phyloP scores from a whole-genome alignment of 129 eudicot species.

The Flaveria trinervia region DNA sequence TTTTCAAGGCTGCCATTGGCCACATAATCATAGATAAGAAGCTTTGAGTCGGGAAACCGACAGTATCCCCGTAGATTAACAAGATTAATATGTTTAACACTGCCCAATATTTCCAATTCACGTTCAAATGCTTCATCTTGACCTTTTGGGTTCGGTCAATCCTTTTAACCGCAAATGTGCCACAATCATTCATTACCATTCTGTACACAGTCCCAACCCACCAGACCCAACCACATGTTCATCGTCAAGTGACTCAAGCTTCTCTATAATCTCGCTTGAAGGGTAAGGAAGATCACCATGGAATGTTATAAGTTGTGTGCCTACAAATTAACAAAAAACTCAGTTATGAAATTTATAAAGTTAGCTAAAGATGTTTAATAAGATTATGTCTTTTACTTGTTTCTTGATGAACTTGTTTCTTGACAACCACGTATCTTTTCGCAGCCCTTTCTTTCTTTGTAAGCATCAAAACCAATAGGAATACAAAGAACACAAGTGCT shows the following conservation, averaged over 20 bases:
- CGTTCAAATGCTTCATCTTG: constrained; percentile 82
- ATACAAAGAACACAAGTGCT: constrained; percentile 52
- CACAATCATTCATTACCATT: constrained; percentile 99
- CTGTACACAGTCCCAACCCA: constrained; percentile 92
- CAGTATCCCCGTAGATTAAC: constrained; percentile 95
- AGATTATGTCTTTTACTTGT: constrained; percentile 41
- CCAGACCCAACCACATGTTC: constrained; percentile 97
- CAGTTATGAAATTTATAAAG: not conserved
- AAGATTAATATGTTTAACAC: constrained; percentile 87
- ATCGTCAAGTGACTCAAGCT: constrained; percentile 77
- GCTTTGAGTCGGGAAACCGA: constrained; percentile 78
- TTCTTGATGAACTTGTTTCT: constrained; percentile 83
- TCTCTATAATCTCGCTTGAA: constrained; percentile 85
- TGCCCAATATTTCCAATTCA: constrained; percentile 87
- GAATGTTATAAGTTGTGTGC: constrained; percentile 86
- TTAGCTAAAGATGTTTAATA: not conserved
- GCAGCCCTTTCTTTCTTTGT: constrained; percentile 87
- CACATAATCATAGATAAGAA: constrained; percentile 89
- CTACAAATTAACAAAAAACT: constrained; percentile 31
- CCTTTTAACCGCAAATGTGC: constrained; percentile 92
- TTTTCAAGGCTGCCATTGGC: constrained; percentile 86
- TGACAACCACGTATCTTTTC: constrained; percentile 81
- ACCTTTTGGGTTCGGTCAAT: constrained; percentile 82
- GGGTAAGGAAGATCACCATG: constrained; percentile 98
- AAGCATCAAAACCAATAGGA: constrained; percentile 65